Conservation (phyloP, 129 eudicot species). For the Lactuca saligna region DNA sequence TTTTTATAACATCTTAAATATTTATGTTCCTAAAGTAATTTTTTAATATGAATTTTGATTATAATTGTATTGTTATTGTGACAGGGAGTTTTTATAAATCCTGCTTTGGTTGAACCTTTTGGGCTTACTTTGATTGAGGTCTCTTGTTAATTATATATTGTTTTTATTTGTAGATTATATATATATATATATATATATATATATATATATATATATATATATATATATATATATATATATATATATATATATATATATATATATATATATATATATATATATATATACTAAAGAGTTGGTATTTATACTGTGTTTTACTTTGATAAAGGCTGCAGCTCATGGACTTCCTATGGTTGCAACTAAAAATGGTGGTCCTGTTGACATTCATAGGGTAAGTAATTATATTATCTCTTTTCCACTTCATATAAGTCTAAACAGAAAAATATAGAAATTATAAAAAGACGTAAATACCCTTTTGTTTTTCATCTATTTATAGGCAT, state of each 20-base stretch:
- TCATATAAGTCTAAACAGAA: neutral
- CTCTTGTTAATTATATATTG: conserved; percentile 15
- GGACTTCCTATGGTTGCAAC: conserved; percentile 98
- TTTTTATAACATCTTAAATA: neutral
- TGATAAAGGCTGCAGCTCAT: conserved; percentile 89
- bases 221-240: too few relatives aligned
- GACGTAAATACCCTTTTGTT: too few relatives aligned
- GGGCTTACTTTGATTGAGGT: conserved; percentile 97
- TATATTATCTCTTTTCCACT: conserved; percentile 4
- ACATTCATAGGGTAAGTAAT: conserved; percentile 70
- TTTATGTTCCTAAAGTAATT: neutral
- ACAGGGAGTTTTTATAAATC: conserved; percentile 94
- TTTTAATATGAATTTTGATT: conserved; percentile 10
- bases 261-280: too few relatives aligned
- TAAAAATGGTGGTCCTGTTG: conserved; percentile 94
- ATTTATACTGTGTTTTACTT: neutral
- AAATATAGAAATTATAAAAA: too few relatives aligned
- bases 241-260: too few relatives aligned
- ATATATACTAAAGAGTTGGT: neutral
- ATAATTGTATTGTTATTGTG: conserved; percentile 5
- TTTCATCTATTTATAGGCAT: conserved; percentile 38
- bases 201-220: too few relatives aligned
- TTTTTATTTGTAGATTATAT: neutral
- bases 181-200: too few relatives aligned
- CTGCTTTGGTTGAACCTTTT: conserved; percentile 91